Conservation (phyloP, 805 yeast genomes). For the Saturnispora diversa region DNA sequence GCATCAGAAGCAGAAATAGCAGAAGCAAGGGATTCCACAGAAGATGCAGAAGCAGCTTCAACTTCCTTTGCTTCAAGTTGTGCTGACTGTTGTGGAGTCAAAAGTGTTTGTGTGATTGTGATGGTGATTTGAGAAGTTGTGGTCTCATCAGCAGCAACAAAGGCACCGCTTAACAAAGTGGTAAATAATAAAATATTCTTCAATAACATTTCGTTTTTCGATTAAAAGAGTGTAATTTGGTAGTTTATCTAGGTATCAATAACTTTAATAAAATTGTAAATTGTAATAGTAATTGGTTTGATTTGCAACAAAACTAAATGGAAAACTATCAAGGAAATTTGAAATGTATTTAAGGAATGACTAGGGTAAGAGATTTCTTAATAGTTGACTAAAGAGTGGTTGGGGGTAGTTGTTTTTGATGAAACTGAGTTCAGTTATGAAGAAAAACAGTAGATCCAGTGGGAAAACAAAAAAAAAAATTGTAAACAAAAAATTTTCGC, state of each 20-base stretch:
- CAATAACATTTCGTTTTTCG: constrained; percentile 21
- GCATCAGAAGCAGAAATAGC: constrained; percentile 11
- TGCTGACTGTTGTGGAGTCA: constrained; percentile 38
- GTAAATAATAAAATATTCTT: constrained; percentile 22
- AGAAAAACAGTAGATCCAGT: background rate
- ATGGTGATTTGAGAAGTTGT: constrained; percentile 38
- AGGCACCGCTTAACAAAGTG: constrained; percentile 18
- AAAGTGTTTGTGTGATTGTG: constrained; percentile 39
- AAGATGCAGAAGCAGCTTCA: constrained; percentile 17
- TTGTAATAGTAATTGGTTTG: background rate
- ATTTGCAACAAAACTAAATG: constrained; percentile 1
- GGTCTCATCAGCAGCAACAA: constrained; percentile 28
- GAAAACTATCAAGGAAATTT: constrained; percentile 9
- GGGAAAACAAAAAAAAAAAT: constrained; percentile 6
- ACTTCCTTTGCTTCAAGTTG: constrained; percentile 24
- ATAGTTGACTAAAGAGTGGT: constrained; percentile 9
- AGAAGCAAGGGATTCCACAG: constrained; percentile 22
- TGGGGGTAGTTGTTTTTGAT: constrained; percentile 2
- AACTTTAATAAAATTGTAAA: background rate
- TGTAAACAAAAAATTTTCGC: background rate
- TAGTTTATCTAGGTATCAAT: constrained; percentile 5
- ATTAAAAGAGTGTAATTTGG: constrained; percentile 1
- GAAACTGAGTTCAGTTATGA: constrained; percentile 3
- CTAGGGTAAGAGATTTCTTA: constrained; percentile 10
- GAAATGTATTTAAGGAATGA: constrained; percentile 10